These are phyloP conservation scores for Daldinia bambusicola DNA, from an alignment of 495 filamentous ascomycete species.

Conservation along the genomic window DNA sequence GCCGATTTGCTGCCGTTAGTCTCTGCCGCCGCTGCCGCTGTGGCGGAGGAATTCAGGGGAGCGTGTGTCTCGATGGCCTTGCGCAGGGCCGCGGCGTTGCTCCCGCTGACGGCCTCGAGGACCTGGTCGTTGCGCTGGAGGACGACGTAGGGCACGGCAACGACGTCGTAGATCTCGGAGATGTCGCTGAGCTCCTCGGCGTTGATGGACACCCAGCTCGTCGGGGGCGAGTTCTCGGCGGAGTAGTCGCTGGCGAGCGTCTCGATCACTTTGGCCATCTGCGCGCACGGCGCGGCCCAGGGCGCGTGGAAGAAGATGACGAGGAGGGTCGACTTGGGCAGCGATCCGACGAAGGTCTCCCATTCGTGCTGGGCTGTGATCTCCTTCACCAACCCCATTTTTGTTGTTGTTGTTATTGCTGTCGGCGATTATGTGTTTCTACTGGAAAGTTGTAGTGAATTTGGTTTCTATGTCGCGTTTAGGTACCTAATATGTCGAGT, in stretches of 20 bases:
- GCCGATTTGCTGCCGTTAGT: conserved; percentile 48
- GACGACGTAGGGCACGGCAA: conserved; percentile 91
- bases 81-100: conserved; percentile 83
- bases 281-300: conserved; percentile 95
- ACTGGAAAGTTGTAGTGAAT: not conserved
- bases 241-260: conserved; percentile 86
- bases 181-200: conserved; percentile 90
- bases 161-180: conserved; percentile 89
- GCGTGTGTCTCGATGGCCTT: conserved; percentile 84
- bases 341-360: conserved; percentile 67
- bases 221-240: conserved; percentile 67
- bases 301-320: conserved; percentile 94
- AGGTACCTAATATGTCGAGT: not conserved
- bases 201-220: conserved; percentile 87
- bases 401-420: too few relatives aligned
- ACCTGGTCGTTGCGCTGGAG: conserved; percentile 75
- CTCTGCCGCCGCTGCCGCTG: not conserved
- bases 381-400: conserved; percentile 64
- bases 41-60: conserved; percentile 4
- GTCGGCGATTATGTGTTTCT: not conserved
- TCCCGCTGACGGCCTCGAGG: conserved; percentile 85
- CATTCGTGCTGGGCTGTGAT: conserved; percentile 77
- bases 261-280: conserved; percentile 88
- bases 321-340: conserved; percentile 73
- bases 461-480: not conserved